phyloP scores from a whole-genome alignment of 768 basidiomycete species.

The Tephrocybe rancida region DNA sequence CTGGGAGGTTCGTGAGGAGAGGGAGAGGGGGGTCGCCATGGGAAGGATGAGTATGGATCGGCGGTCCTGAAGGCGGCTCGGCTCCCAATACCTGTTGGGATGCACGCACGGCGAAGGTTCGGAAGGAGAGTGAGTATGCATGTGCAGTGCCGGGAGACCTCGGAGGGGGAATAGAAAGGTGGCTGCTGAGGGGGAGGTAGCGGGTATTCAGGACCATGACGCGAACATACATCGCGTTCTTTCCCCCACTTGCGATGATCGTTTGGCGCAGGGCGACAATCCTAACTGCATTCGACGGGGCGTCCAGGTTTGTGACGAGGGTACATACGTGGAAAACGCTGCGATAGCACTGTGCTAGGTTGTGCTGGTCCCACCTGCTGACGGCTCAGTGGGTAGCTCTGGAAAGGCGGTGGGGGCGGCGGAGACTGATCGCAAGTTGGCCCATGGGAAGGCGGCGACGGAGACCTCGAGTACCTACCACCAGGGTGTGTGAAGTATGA shows the following conservation, averaged over 20 bases:
- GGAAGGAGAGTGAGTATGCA: slow-evolving; percentile 51
- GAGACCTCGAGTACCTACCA: slow-evolving; percentile 58
- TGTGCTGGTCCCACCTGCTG: slow-evolving; percentile 56
- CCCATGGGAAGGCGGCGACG: slow-evolving; percentile 57
- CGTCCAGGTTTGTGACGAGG: slow-evolving; percentile 49
- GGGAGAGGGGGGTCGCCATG: slow-evolving; percentile 34
- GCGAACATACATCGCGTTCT: slow-evolving; percentile 42
- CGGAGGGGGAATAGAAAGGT: slow-evolving; percentile 42
- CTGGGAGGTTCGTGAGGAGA: slow-evolving; percentile 43
- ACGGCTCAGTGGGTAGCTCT: slow-evolving; percentile 46
- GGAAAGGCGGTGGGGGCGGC: slow-evolving; percentile 54
- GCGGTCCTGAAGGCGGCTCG: slow-evolving; percentile 42
- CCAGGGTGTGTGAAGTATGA: slow-evolving; percentile 54
- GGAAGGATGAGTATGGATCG: slow-evolving; percentile 27
- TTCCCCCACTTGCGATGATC: slow-evolving; percentile 59
- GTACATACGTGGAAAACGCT: slow-evolving; percentile 66
- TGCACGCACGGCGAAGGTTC: slow-evolving; percentile 65
- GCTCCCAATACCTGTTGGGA: slow-evolving; percentile 60
- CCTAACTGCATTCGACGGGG: slow-evolving; percentile 55
- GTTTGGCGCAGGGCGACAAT: slow-evolving; percentile 51
- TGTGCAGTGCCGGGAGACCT: slow-evolving; percentile 40
- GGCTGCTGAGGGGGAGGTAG: slow-evolving; percentile 28
- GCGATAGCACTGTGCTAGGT: slow-evolving; percentile 42
- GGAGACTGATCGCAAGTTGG: slow-evolving; percentile 53
- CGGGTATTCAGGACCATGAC: slow-evolving; percentile 43